These are phyloP conservation scores for Aspergillus homomorphus DNA, from an alignment of 495 filamentous ascomycete genomes.

Conservation along the genomic window DNA sequence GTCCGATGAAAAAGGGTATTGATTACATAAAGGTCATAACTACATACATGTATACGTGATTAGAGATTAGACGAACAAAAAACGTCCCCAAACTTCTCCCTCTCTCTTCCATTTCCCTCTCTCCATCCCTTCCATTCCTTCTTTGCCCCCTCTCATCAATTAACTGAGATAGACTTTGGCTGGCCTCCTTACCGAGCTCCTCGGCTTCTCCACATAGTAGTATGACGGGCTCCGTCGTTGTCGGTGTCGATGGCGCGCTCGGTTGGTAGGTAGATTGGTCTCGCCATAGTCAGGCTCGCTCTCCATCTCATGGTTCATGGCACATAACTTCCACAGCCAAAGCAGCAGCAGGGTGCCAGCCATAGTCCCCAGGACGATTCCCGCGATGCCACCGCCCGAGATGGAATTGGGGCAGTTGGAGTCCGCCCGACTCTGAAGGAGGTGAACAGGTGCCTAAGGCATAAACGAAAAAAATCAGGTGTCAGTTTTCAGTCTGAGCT, in stretches of 20 bases:
- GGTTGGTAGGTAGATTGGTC: not conserved
- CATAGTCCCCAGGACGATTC: constrained; percentile 59
- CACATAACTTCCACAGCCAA: constrained; percentile 45
- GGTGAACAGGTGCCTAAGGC: constrained; percentile 8
- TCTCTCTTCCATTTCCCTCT: not conserved
- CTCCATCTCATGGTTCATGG: constrained; percentile 20
- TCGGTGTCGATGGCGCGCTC: constrained; percentile 17
- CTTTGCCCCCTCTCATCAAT: not conserved
- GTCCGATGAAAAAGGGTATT: not conserved
- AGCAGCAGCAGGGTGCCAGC: constrained; percentile 51
- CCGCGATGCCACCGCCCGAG: constrained; percentile 54
- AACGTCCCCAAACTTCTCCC: not conserved
- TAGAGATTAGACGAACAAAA: not conserved
- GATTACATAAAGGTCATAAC: not conserved
- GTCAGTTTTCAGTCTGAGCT: not conserved
- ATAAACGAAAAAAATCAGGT: not conserved
- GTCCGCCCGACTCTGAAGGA: constrained; percentile 24
- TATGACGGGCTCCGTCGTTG: constrained; percentile 23
- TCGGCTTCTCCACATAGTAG: constrained; percentile 39
- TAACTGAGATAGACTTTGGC: constrained; percentile 35
- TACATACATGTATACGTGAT: not conserved
- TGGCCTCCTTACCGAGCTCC: constrained; percentile 30
- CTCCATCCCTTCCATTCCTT: too few relatives aligned
- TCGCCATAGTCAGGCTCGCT: constrained; percentile 21
- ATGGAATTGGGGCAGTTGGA: constrained; percentile 39